These are phyloP conservation scores for Backusella luteola DNA, from an alignment of 192 early-diverging fungal genomes.

Conservation along the genomic window DNA sequence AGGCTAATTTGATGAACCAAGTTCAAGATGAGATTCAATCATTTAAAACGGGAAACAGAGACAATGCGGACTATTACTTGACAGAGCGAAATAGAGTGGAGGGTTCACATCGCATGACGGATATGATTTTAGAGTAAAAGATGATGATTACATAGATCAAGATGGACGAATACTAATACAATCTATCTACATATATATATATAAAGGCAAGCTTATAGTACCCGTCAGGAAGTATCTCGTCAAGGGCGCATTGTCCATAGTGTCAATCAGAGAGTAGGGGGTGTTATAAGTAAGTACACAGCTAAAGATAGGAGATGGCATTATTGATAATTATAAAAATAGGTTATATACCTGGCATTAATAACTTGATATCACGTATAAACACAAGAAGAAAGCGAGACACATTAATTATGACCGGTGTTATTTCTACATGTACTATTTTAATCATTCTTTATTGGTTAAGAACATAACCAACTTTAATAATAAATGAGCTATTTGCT, in stretches of 20 bases:
- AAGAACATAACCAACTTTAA: constrained; percentile 8
- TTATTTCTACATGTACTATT: constrained; percentile 61
- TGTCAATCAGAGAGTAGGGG: constrained; percentile 52
- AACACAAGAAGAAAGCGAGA: constrained; percentile 65
- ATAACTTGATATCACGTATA: constrained; percentile 69
- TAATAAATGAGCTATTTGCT: background rate
- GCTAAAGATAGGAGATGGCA: background rate
- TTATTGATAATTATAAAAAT: background rate
- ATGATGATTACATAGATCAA: background rate
- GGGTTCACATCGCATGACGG: constrained; percentile 68
- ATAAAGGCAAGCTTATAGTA: constrained; percentile 73
- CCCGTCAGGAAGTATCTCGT: constrained; percentile 60
- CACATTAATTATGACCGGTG: constrained; percentile 68
- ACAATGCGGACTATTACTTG: constrained; percentile 61
- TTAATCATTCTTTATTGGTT: constrained; percentile 38
- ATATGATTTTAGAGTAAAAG: constrained; percentile 75
- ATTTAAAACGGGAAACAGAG: constrained; percentile 38
- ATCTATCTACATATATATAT: background rate
- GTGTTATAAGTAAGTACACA: constrained; percentile 48
- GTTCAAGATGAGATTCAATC: constrained; percentile 60
- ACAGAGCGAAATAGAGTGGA: constrained; percentile 72
- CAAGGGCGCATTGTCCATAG: constrained; percentile 59
- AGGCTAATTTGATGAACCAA: constrained; percentile 66
- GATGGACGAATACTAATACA: background rate
- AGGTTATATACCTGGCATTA: constrained; percentile 66